Base-by-base conservation (phyloP, 129 eudicot species). In the Glebionis coronaria region DNA sequence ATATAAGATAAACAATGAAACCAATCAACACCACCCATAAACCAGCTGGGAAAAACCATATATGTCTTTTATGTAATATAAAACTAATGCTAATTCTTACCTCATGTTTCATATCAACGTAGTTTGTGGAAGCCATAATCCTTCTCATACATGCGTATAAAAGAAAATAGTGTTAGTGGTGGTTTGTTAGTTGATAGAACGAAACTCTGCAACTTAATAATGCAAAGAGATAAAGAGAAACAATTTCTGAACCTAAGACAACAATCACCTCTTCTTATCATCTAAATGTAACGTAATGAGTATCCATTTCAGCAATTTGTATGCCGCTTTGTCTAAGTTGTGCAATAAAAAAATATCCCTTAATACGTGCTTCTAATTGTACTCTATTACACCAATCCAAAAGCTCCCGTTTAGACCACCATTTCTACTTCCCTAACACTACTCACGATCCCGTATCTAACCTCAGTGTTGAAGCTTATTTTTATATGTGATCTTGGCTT, bases 101-200 rank as follows among this genome's bases (percentile, higher is more conserved):
- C n/a, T n/a, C n/a, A 73, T 85, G 82, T 80, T 78, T 87, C 97
- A 91, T 91, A 66, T 87, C 97, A 35, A 83, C 95, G 72, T 87
- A 83, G 76, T 73, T 87, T 63, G 93, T 83, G 19, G 85, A 91
- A 83, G 87, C 97, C 68, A 91, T 95, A 81, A 91, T 68, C 66
- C 97, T 95, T 60, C 83, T 74, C 84, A 85, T 76, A 38, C 95
- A 95, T 91, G 59, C 56, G 71, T 73, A 73, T 7, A 52, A 74
- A 63, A 47, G 2, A 57, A 49, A 55, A 19, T 42, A 78, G 70
- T 42, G 18, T n/a, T 18, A 28, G 52, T 21, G 46, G 28, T 50
- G n/a, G 55, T 44, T 46, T 54, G 16, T 20, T 19, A n/a, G 12
- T 62, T 63, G 23, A 29, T n/a, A 49, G 20, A 38, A 25, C 56